A percentile compares a stretch with the other conserved stretches of the same genome.
Evolutionary conservation across 169 alveolate genomes (phyloP).

Genomic region (Cryptosporidium bovis): DNA sequence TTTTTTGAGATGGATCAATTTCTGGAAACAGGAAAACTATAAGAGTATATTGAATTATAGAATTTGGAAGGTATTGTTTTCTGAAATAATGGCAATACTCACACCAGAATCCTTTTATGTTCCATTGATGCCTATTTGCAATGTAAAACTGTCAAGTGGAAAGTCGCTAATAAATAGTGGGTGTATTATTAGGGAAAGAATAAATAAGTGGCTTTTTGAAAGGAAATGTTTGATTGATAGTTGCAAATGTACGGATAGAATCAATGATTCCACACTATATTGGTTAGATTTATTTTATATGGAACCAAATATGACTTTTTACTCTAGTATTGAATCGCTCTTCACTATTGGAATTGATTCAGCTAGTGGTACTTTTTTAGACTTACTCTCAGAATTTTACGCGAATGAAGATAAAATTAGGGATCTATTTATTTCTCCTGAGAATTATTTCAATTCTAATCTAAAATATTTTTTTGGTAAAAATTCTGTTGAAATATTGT

Average conservation of each 20-base stretch:
- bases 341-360: not conserved
- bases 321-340: slow-evolving; percentile 6
- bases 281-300: slow-evolving; percentile 60
- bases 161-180: too few species aligned
- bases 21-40: slow-evolving; percentile 7
- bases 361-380: not conserved
- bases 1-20: slow-evolving; percentile 24
- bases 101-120: slow-evolving; percentile 37
- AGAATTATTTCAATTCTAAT: slow-evolving; percentile 10
- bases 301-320: slow-evolving; percentile 53
- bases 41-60: slow-evolving; percentile 28
- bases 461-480: slow-evolving; percentile 12
- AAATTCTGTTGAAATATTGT: slow-evolving; percentile 26
- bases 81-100: slow-evolving; percentile 50
- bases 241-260: not conserved
- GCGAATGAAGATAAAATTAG: slow-evolving; percentile 16
- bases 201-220: not conserved
- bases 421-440: slow-evolving; percentile 22
- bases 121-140: slow-evolving; percentile 20
- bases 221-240: not conserved
- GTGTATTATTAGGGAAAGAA: not conserved
- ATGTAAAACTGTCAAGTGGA: too few species aligned
- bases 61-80: slow-evolving; percentile 43
- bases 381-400: slow-evolving; percentile 14
- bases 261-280: slow-evolving; percentile 9